A percentile compares a stretch with the other conserved stretches of the same genome.
These are phyloP conservation scores for Talaromyces liani DNA, from an alignment of 495 filamentous ascomycete genomes.

Conservation along the genomic window DNA sequence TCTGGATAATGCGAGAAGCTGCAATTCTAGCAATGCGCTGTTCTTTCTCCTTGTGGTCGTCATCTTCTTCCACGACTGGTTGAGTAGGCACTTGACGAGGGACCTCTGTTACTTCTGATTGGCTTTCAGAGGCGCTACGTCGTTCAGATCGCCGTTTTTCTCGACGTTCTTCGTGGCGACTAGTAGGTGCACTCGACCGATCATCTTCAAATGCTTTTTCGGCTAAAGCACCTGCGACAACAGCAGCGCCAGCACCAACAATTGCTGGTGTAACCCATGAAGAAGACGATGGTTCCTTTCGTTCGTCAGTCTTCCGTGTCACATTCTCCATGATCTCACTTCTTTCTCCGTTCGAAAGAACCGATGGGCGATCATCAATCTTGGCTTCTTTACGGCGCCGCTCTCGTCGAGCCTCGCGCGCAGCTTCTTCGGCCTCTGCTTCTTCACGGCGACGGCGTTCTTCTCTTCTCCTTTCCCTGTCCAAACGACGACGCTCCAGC, in stretches of 20 bases:
- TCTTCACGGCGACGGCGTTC: conserved; percentile 5
- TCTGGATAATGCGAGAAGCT: conserved; percentile 16
- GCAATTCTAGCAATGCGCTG: conserved; percentile 15
- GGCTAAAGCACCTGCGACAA: conserved; percentile 32
- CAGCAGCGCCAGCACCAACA: conserved; percentile 39
- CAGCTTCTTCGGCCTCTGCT: not conserved
- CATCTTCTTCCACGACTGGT: conserved; percentile 12
- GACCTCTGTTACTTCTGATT: conserved; percentile 15
- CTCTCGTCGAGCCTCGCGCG: not conserved
- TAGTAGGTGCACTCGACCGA: conserved; percentile 22
- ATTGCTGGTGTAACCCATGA: conserved; percentile 38
- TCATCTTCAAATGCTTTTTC: conserved; percentile 32
- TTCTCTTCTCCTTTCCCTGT: not conserved
- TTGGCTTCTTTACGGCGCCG: not conserved
- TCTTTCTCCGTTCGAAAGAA: not conserved
- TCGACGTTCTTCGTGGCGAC: conserved; percentile 22
- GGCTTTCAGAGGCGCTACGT: conserved; percentile 18
- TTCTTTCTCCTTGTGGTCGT: conserved; percentile 12
- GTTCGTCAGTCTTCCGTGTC: not conserved
- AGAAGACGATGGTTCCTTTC: conserved; percentile 23
- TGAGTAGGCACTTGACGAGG: conserved; percentile 12
- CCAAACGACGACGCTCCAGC: not conserved
- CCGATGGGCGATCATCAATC: not conserved
- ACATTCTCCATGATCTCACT: not conserved
- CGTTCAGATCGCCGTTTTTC: conserved; percentile 36